A percentile compares a stretch with the other conserved stretches of the same genome.
Conservation (phyloP, 2,329 filamentous ascomycete genomes). For the Kalmusia sp. region DNA sequence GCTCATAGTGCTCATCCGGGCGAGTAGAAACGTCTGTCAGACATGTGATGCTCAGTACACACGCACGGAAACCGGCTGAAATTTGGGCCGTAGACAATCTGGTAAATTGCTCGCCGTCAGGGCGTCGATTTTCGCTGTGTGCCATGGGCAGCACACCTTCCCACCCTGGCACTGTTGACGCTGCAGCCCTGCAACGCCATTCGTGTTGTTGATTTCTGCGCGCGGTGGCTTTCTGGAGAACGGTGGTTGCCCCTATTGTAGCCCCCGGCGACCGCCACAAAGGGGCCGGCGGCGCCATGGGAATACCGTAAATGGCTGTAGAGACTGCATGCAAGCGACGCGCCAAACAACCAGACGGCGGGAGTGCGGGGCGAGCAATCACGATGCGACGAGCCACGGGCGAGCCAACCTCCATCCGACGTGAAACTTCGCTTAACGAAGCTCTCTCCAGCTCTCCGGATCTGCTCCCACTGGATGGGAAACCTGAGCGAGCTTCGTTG, state of each 20-base stretch:
- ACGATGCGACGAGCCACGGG: conserved; percentile 16
- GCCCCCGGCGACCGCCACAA: conserved; percentile 2
- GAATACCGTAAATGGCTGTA: neutral
- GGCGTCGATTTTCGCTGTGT: neutral
- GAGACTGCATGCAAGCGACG: conserved; percentile 7
- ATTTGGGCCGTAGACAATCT: conserved; percentile 1
- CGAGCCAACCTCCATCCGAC: conserved; percentile 15
- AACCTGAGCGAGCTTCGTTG: conserved; percentile 18
- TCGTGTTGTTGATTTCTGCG: conserved; percentile 4
- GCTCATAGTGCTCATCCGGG: conserved; percentile 8
- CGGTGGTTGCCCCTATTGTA: conserved; percentile 2
- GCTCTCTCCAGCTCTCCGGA: conserved; percentile 23
- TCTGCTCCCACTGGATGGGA: conserved; percentile 25
- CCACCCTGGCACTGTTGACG: conserved; percentile 4
- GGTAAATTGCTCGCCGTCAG: conserved; percentile 4
- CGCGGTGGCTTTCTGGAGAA: neutral
- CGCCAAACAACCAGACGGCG: neutral
- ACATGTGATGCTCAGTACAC: conserved; percentile 7
- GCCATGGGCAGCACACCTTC: conserved; percentile 5
- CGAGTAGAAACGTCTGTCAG: conserved; percentile 9
- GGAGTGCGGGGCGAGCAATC: conserved; percentile 18
- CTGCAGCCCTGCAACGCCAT: conserved; percentile 1
- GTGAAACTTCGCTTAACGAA: conserved; percentile 22
- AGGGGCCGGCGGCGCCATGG: neutral
- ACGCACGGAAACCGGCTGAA: neutral